Evolutionary conservation across 75 land plant genomes (phyloP).

Genomic region (Picea glauca): DNA sequence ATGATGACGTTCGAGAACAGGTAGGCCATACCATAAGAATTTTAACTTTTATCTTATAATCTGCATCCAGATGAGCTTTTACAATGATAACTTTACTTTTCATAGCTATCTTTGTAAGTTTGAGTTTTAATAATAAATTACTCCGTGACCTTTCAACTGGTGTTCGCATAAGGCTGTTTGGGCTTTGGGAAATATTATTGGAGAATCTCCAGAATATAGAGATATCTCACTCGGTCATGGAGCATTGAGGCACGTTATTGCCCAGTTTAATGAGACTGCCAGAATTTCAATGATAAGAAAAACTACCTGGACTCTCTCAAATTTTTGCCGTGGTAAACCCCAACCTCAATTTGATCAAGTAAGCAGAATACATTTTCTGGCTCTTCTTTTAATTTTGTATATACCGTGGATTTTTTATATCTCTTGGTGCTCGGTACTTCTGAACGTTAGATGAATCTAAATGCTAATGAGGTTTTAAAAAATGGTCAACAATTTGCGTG

Average conservation of each 20-base stretch:
- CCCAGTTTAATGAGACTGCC: slow-evolving; percentile 67
- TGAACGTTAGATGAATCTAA: no score
- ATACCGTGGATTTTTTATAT: no score
- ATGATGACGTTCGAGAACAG: slow-evolving; percentile 94
- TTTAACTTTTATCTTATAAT: no score
- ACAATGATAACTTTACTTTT: not conserved
- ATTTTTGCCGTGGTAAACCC: slow-evolving; percentile 77
- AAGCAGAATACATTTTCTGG: no score
- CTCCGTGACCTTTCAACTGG: not conserved
- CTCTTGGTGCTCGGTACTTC: no score
- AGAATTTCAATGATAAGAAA: slow-evolving; percentile 77
- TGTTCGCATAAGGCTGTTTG: slow-evolving; percentile 59
- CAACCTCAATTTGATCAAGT: slow-evolving; percentile 79
- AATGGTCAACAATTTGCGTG: no score
- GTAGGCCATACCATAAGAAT: slow-evolving; percentile 17
- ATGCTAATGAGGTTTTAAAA: no score
- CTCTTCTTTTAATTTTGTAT: no score
- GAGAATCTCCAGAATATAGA: slow-evolving; percentile 70
- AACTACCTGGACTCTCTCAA: slow-evolving; percentile 85
- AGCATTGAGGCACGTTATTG: slow-evolving; percentile 53
- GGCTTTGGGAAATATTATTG: slow-evolving; percentile 87
- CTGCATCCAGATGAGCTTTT: no score
- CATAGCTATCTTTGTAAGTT: not conserved
- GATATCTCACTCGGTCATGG: slow-evolving; percentile 54
- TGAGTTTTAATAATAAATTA: not conserved